A percentile compares a stretch with the other conserved stretches of the same genome.
Conservation (phyloP, 2,329 filamentous ascomycete genomes). For the Geosmithia putterillii region DNA sequence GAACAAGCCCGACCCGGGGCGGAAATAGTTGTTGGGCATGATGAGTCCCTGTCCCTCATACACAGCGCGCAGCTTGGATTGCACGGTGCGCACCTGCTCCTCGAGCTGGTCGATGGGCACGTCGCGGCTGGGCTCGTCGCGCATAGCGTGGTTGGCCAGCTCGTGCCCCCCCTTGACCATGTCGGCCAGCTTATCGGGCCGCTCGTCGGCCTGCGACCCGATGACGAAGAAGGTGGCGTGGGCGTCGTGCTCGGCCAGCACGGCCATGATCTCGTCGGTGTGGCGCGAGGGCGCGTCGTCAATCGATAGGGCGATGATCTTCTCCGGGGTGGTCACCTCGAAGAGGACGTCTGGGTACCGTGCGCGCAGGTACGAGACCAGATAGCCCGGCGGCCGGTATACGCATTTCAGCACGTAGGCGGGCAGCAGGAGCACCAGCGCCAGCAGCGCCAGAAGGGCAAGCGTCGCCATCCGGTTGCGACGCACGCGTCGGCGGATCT, state of each 20-base stretch:
- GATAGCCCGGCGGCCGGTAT: constrained; percentile 65
- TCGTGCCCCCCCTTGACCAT: constrained; percentile 54
- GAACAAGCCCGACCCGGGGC: constrained; percentile 79
- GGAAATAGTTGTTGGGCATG: constrained; percentile 55
- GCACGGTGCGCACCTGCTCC: constrained; percentile 52
- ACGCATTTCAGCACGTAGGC: constrained; percentile 49
- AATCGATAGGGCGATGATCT: constrained; percentile 70
- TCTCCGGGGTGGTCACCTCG: constrained; percentile 45
- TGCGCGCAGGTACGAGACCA: constrained; percentile 59
- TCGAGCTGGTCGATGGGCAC: constrained; percentile 48
- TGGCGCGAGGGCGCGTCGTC: constrained; percentile 72
- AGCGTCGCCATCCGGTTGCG: constrained; percentile 47
- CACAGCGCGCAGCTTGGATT: constrained; percentile 42
- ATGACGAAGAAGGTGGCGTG: constrained; percentile 85
- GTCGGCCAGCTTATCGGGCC: constrained; percentile 40
- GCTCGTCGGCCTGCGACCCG: constrained; percentile 56
- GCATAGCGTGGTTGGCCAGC: constrained; percentile 81
- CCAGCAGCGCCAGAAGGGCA: constrained; percentile 23
- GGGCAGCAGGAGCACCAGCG: constrained; percentile 21
- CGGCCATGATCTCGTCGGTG: constrained; percentile 56
- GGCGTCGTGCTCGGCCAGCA: constrained; percentile 54
- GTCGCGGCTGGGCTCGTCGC: constrained; percentile 61
- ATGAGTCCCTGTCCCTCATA: constrained; percentile 34
- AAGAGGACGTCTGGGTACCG: constrained; percentile 73
- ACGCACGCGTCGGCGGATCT: constrained; percentile 43